Evolutionary conservation across 2,329 filamentous ascomycete genomes (phyloP).

Genomic region (Colletotrichum caudatum): DNA sequence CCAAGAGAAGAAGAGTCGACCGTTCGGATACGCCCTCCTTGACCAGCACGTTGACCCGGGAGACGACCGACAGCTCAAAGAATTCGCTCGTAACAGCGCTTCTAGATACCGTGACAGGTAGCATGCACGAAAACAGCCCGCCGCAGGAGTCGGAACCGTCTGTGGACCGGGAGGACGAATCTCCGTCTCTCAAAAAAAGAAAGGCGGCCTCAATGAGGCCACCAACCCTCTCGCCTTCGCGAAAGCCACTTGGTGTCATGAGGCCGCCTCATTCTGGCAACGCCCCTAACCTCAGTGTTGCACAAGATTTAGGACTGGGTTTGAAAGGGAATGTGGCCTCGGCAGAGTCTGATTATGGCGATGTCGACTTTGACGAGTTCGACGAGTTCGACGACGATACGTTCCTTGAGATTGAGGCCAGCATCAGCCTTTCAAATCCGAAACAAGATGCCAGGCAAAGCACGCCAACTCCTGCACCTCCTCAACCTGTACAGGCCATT

Average conservation of each 20-base stretch:
- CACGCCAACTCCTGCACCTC: background rate
- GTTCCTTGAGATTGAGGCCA: constrained; percentile 66
- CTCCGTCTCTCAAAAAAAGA: constrained; percentile 60
- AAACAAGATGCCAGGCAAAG: constrained; percentile 28
- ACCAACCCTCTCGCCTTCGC: constrained; percentile 42
- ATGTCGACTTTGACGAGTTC: constrained; percentile 68
- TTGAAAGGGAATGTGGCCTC: background rate
- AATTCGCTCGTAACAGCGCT: constrained; percentile 71
- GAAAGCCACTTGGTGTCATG: constrained; percentile 3
- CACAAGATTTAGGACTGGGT: constrained; percentile 21
- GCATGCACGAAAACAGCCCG: constrained; percentile 59
- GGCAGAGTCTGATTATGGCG: constrained; percentile 63
- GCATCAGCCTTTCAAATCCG: constrained; percentile 48
- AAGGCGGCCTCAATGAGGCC: constrained; percentile 22
- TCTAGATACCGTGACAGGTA: constrained; percentile 72
- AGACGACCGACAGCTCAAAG: constrained; percentile 65
- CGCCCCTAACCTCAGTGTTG: background rate
- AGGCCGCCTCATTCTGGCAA: constrained; percentile 14
- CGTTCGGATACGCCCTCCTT: constrained; percentile 54
- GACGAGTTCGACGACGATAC: constrained; percentile 72
- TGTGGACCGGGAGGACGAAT: constrained; percentile 46
- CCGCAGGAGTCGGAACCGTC: constrained; percentile 46
- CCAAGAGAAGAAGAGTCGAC: constrained; percentile 75
- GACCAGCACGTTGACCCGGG: constrained; percentile 51
- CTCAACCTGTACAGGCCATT: background rate